Evolutionary conservation across 2,329 filamentous ascomycete species (phyloP), one percentile per base, ranked within the genome.

Genomic region (Colletotrichum gloeosporioides): DNA sequence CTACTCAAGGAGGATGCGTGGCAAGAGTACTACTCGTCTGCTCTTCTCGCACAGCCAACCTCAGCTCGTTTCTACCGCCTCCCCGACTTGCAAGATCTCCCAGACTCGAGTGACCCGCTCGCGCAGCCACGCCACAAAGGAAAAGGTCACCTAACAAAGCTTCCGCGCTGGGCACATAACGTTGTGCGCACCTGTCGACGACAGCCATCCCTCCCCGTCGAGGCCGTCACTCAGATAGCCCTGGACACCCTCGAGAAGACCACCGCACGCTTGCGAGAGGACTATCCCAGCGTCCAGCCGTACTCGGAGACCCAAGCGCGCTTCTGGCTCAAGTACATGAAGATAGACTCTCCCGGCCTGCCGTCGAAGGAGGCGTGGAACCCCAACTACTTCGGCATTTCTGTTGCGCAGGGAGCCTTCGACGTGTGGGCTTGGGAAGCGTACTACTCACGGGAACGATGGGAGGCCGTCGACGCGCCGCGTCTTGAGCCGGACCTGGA

Each of bases 11-110:
- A 55, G 18, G 25, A 73, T 18, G 61, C 65, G 3, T 70, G 70
- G 59, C 49, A 29, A 53, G 10, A 70, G 22, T 66, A 63, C 61
- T 76, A 70, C 65, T 70, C 70, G 18, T 25, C 65, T 18, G 6
- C n/a, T 18, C 15, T 39, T 82, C 83, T 76, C 82, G 74, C 77
- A 31, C 55, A 82, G 78, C 15, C 61, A 39, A 55, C 22, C 13
- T 76, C 76, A 22, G 39, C 61, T 59, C 73, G 61, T 8, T 77
- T 77, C 49, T 76, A 76, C 31, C 76, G 69, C 27, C 76, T 77
- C 8, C 76, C 76, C 49, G 59, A 77, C 65, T 31, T 76, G 65
- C 49, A 63, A 71, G 73, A 76, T 27, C 69, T 77, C 2, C 65
- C 69, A 15, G 73, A 77, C 65, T 70, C 73, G 15, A 70, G 73